Base-by-base conservation (phyloP, 176 grass and related monocot genomes). In the bread wheat (Triticum aestivum) region DNA sequence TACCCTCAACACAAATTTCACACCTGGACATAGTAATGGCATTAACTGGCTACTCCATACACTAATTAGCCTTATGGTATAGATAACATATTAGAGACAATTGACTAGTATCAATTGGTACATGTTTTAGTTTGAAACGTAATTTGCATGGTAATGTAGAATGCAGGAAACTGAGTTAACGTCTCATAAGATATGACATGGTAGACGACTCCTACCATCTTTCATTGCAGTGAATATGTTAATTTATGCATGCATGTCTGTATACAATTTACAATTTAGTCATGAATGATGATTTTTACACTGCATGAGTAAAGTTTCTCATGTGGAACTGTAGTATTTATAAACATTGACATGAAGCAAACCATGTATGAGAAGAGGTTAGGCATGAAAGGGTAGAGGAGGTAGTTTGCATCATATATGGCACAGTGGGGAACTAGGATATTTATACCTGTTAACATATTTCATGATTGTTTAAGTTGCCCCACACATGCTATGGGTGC, bases 241-340 rank as follows among this genome's bases (percentile, higher is more conserved):
- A 35, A 61, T 61, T 71, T 45, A 69, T 69, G 32, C 34, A 56
- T 77, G 83, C n/a, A 30, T 59, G 49, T 14, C 42, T 23, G 14
- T 13, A 47, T 64, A 29, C 8, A 56, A 35, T 68, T 69, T 54
- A 69, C 34, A 45, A 54, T 69, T 82, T 18, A 14, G 24, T 23
- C 27, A 45, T 56, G 65, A 23, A 70, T 70, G 37, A 2, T 62
- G 59, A 4, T 41, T 4, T 41, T 54, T 11, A 68, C 67, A 56
- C 14, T 39, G 34, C 26, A 24, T 17, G 27, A 62, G 37, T 70
- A 51, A 71, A 47, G 59, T 82, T 86, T 69, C 35, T 72, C 35
- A 78, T 47, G 21, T 37, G 37, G 35, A 70, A 61, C 38, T 61
- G 11, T 78, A 83, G 64, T 47, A 83, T 35, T 74, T 88, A 65